A percentile compares a stretch with the other conserved stretches of the same genome.
These are phyloP conservation scores for Abelmoschus esculentus DNA, from an alignment of 345 rosid species.

Conservation along the genomic window DNA sequence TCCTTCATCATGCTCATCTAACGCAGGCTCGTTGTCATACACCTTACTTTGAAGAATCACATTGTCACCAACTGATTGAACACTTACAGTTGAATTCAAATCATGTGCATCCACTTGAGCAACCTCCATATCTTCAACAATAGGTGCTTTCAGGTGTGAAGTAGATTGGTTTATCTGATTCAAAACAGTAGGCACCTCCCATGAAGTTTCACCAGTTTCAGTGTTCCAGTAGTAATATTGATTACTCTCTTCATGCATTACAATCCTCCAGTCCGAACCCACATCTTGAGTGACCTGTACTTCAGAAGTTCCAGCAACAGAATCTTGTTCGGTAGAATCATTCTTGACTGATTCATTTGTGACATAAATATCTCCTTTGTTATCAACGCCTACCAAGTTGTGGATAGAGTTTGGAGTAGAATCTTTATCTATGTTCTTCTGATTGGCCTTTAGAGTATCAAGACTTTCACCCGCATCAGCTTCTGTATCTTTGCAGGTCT, in stretches of 20 bases:
- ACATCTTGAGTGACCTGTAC: conserved; percentile 39
- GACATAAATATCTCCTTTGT: conserved; percentile 16
- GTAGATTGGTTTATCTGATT: conserved; percentile 30
- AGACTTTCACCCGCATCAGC: conserved; percentile 24
- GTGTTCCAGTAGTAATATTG: conserved; percentile 92
- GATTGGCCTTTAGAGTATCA: conserved; percentile 20
- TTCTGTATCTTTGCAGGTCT: conserved; percentile 29
- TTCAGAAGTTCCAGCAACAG: conserved; percentile 35
- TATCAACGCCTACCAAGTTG: conserved; percentile 24
- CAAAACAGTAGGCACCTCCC: conserved; percentile 71
- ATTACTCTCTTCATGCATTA: conserved; percentile 81
- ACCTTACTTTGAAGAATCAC: conserved; percentile 24
- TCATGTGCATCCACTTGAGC: conserved; percentile 23
- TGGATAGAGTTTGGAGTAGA: conserved; percentile 23
- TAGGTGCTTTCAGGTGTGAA: conserved; percentile 21
- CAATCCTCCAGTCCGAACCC: conserved; percentile 63
- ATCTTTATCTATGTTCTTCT: conserved; percentile 27
- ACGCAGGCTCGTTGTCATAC: conserved; percentile 6
- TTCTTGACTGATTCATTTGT: conserved; percentile 26
- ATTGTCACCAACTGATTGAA: conserved; percentile 21
- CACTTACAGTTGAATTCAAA: conserved; percentile 19
- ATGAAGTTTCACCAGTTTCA: conserved; percentile 95
- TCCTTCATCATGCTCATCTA: conserved; percentile 24
- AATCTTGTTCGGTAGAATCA: conserved; percentile 26
- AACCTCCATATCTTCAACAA: conserved; percentile 27